Percentiles rank a stretch among this genome's conserved stretches.
Evolutionary conservation across 192 early-diverging fungal species (phyloP).

Genomic region (Dimargaris cristalligena): DNA sequence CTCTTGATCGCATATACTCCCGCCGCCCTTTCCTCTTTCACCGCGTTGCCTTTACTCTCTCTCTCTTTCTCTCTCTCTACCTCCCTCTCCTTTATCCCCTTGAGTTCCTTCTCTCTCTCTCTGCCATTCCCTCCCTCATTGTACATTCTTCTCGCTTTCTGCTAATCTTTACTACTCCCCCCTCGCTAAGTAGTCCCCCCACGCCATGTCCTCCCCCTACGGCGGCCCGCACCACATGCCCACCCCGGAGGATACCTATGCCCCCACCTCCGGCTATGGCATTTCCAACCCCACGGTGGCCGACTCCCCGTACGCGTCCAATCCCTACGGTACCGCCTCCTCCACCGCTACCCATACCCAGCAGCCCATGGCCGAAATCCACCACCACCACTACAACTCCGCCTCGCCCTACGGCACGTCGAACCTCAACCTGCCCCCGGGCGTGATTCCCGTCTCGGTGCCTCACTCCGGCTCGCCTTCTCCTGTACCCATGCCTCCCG

Average conservation of each 20-base stretch:
- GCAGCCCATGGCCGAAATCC: no score
- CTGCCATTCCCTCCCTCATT: not conserved
- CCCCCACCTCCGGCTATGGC: not conserved
- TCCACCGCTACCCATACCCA: no score
- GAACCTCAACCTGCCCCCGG: not conserved
- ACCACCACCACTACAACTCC: not conserved
- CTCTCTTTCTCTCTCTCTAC: no score
- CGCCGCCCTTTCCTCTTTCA: no score
- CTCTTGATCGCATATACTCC: no score
- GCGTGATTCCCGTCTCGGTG: slow-evolving; percentile 10
- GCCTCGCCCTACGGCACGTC: not conserved
- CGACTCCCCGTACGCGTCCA: slow-evolving; percentile 14
- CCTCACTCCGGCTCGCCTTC: slow-evolving; percentile 1
- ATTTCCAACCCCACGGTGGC: slow-evolving; percentile 8
- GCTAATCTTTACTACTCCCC: not conserved
- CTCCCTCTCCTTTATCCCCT: not conserved
- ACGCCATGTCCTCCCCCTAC: not conserved
- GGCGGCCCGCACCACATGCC: not conserved
- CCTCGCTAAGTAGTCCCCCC: not conserved
- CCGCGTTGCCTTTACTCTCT: no score
- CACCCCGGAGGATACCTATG: not conserved
- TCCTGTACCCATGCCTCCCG: not conserved
- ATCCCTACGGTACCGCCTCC: slow-evolving; percentile 7
- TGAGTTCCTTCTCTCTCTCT: not conserved
- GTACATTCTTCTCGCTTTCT: not conserved